Percentiles rank a stretch among this genome's conserved stretches.
Evolutionary conservation across 495 filamentous ascomycete genomes (phyloP).

Genomic region (Penicillium angulare): DNA sequence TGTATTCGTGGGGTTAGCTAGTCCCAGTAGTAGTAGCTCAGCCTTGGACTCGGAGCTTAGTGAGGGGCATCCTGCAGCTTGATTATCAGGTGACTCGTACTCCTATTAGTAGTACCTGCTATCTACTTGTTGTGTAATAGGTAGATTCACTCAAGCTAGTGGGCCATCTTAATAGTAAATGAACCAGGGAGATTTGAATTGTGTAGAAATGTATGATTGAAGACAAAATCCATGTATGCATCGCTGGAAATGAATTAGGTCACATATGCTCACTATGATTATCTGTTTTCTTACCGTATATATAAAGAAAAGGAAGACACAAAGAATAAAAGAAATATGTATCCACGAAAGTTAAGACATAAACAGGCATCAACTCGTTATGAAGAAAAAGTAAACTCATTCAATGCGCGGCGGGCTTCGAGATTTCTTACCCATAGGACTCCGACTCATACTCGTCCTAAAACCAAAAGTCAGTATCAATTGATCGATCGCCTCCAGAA

Average conservation of each 20-base stretch:
- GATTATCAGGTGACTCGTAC: neutral
- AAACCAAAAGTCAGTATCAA: no score
- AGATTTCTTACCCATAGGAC: constrained; percentile 40
- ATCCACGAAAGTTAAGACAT: constrained; percentile 13
- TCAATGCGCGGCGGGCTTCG: constrained; percentile 47
- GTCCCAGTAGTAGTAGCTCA: no score
- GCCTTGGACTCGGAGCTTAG: neutral
- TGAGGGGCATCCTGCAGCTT: constrained; percentile 1
- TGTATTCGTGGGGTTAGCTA: neutral
- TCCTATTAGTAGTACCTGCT: no score
- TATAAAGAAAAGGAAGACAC: neutral
- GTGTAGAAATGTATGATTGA: neutral
- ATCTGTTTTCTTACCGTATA: constrained; percentile 1
- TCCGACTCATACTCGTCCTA: constrained; percentile 29
- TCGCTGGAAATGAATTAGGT: neutral
- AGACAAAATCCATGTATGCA: no score
- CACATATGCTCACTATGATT: constrained; percentile 4
- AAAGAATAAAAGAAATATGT: constrained; percentile 6
- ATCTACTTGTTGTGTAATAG: no score
- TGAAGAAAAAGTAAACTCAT: constrained; percentile 17
- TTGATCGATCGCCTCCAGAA: no score
- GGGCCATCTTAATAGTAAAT: no score
- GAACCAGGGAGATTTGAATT: no score
- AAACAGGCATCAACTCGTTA: constrained; percentile 16
- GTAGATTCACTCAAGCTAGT: neutral